These are phyloP conservation scores for Crithidia expoeki DNA, from an alignment of 208 protist species.

Conservation along the genomic window DNA sequence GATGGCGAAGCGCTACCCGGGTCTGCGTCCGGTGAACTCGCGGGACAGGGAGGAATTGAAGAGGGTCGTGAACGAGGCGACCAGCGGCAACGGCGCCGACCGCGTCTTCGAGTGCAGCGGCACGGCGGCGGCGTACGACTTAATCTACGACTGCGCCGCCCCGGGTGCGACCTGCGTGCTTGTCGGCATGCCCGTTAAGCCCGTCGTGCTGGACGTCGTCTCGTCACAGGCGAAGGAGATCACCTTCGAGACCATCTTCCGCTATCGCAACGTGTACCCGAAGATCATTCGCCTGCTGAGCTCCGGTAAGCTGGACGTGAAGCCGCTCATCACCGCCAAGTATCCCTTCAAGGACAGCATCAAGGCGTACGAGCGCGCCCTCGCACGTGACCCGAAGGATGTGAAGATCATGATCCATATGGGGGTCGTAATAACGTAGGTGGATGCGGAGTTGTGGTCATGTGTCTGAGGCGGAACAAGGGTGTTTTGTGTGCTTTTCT, in stretches of 20 bases:
- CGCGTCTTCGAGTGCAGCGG: slow-evolving; percentile 61
- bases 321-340: slow-evolving; percentile 59
- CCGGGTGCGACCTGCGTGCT: slow-evolving; percentile 54
- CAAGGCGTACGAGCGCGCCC: slow-evolving; percentile 47
- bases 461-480: no score
- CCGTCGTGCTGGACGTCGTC: slow-evolving; percentile 40
- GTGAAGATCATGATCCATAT: slow-evolving; percentile 61
- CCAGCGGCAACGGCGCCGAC: slow-evolving; percentile 40
- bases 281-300: slow-evolving; percentile 44
- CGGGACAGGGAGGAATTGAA: slow-evolving; percentile 32
- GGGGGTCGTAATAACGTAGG: no score
- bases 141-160: slow-evolving; percentile 45
- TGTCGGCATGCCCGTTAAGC: slow-evolving; percentile 51
- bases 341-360: slow-evolving; percentile 44
- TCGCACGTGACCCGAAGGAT: slow-evolving; percentile 44
- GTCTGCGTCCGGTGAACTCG: slow-evolving; percentile 44
- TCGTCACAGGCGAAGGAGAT: slow-evolving; percentile 58
- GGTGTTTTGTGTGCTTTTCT: no score
- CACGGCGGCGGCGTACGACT: slow-evolving; percentile 30
- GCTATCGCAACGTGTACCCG: slow-evolving; percentile 55
- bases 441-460: no score
- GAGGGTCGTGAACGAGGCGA: slow-evolving; percentile 36
- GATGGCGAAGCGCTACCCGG: slow-evolving; percentile 37
- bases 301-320: slow-evolving; percentile 57
- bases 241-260: slow-evolving; percentile 55